phyloP scores from a whole-genome alignment of 2,329 filamentous ascomycete species.

The Triangularia setosa region DNA sequence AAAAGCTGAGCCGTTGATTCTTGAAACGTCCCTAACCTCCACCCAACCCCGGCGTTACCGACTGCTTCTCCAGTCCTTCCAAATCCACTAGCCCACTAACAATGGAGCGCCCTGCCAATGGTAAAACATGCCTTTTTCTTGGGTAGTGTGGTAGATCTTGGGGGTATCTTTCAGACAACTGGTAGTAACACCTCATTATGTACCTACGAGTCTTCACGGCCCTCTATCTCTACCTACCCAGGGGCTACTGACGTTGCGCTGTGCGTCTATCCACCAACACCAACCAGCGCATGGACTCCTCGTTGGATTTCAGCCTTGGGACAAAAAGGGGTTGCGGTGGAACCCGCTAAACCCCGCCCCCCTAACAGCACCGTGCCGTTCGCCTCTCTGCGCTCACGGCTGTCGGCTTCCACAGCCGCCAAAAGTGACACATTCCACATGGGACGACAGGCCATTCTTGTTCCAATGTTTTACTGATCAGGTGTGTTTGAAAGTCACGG shows the following conservation, averaged over 20 bases:
- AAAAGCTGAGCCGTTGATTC: conserved; percentile 6
- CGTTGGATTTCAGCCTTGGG: not conserved
- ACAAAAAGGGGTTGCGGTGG: not conserved
- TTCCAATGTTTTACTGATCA: not conserved
- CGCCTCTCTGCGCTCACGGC: not conserved
- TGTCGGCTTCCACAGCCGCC: not conserved
- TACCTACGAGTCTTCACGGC: too few species aligned
- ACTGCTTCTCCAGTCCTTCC: not conserved
- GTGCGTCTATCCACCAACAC: not conserved
- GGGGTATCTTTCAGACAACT: not conserved
- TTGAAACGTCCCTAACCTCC: conserved; percentile 5
- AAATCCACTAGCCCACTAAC: not conserved
- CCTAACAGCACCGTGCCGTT: not conserved
- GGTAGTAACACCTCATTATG: not conserved
- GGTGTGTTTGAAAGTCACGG: not conserved
- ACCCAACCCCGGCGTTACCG: not conserved
- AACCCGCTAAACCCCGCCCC: not conserved
- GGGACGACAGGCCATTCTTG: not conserved
- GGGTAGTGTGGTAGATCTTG: not conserved
- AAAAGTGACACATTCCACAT: not conserved
- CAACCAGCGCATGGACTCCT: not conserved
- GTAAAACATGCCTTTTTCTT: not conserved
- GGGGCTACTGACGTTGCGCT: not conserved
- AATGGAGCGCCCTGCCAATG: not conserved
- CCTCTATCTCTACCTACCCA: too few species aligned